Conservation (phyloP, 116 monocot genomes). For the Iris pallida region DNA sequence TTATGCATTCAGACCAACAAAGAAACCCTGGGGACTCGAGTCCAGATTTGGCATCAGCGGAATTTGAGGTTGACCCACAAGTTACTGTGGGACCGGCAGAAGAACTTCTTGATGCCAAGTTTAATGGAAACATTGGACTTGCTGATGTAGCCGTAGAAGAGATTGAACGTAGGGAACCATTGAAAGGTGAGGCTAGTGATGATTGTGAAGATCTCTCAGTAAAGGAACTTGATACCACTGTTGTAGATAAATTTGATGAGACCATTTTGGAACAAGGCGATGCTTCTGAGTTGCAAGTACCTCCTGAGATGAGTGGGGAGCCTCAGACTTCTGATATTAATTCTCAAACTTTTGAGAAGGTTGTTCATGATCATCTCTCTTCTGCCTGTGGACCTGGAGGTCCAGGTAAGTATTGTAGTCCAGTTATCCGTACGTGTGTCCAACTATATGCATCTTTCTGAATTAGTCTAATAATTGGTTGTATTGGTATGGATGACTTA, state of each 20-base stretch:
- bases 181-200: background rate
- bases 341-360: background rate
- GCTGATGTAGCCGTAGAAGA: background rate
- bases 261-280: background rate
- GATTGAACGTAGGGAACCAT: background rate
- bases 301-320: background rate
- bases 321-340: background rate
- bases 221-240: background rate
- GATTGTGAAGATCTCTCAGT: background rate
- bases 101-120: background rate
- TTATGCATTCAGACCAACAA: background rate
- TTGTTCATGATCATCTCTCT: no score
- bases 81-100: background rate
- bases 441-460: background rate
- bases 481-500: background rate
- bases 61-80: background rate
- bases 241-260: background rate
- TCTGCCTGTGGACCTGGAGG: background rate
- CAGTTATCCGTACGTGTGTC: background rate
- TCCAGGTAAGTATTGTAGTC: background rate
- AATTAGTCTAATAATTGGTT: background rate
- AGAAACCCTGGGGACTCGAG: background rate
- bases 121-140: constrained; percentile 1
- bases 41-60: background rate
- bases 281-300: background rate